Evolutionary conservation across 1,139 yeast species (phyloP).

Genomic region (Pichia sp.): DNA sequence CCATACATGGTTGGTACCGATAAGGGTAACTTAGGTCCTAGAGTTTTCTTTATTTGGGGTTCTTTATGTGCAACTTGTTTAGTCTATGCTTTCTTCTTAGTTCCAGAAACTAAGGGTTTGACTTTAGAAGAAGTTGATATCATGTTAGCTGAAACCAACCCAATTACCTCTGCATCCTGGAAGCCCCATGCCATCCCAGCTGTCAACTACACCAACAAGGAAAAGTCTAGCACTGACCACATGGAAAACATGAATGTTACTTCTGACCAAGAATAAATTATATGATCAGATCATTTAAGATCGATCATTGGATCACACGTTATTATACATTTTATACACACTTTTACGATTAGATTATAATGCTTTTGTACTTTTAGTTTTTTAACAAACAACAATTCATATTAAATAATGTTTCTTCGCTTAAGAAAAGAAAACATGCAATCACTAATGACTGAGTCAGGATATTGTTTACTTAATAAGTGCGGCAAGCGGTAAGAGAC

Average conservation of each 20-base stretch:
- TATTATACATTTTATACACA: no score
- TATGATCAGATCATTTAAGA: no score
- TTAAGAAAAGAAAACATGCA: no score
- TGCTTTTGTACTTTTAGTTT: no score
- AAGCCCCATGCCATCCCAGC: constrained; percentile 25
- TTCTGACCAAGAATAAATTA: not conserved
- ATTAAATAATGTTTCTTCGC: no score
- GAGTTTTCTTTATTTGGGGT: constrained; percentile 76
- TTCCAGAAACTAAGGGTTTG: constrained; percentile 56
- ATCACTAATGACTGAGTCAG: no score
- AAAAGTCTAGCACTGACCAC: constrained; percentile 6
- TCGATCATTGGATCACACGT: no score
- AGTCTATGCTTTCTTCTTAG: constrained; percentile 48
- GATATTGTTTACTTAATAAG: no score
- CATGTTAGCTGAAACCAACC: constrained; percentile 34
- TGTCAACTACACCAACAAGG: constrained; percentile 6
- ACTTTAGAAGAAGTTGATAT: constrained; percentile 55
- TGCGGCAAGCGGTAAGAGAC: no score
- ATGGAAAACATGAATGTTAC: constrained; percentile 9
- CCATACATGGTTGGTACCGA: constrained; percentile 54
- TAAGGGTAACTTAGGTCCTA: constrained; percentile 59
- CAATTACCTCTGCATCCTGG: constrained; percentile 32
- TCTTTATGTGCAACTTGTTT: constrained; percentile 36
- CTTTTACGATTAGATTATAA: no score
- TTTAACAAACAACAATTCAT: no score